phyloP scores from a whole-genome alignment of 805 yeast genomes.

The Starmerella etchellsii region DNA sequence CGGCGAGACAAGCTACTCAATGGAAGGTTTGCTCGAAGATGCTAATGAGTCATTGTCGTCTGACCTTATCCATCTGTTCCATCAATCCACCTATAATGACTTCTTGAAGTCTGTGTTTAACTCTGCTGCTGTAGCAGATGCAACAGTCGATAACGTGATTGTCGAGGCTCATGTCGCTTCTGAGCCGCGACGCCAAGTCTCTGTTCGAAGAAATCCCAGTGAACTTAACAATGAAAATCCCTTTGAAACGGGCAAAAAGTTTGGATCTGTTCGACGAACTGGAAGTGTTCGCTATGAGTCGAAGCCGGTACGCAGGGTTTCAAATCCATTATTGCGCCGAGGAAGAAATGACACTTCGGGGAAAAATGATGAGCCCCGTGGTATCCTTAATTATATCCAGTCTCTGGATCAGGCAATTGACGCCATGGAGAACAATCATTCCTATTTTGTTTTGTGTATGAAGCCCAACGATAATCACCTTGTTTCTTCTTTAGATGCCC shows the following conservation, averaged over 20 bases:
- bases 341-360: slow-evolving; percentile 1
- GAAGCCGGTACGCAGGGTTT: slow-evolving; percentile 8
- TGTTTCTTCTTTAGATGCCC: slow-evolving; percentile 30
- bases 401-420: slow-evolving; percentile 29
- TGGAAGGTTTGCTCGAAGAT: slow-evolving; percentile 39
- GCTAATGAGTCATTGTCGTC: slow-evolving; percentile 39
- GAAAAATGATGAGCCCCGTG: slow-evolving; percentile 3
- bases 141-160: slow-evolving; percentile 26
- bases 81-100: slow-evolving; percentile 29
- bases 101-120: slow-evolving; percentile 28
- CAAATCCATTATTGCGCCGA: slow-evolving; percentile 5
- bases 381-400: slow-evolving; percentile 13
- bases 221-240: neutral
- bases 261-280: slow-evolving; percentile 11
- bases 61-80: slow-evolving; percentile 31
- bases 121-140: slow-evolving; percentile 29
- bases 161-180: slow-evolving; percentile 31
- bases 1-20: slow-evolving; percentile 44
- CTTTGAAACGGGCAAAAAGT: neutral
- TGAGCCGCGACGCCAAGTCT: slow-evolving; percentile 32
- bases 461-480: slow-evolving; percentile 32
- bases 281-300: slow-evolving; percentile 16
- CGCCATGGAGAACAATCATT: slow-evolving; percentile 29
- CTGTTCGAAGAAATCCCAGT: slow-evolving; percentile 19
- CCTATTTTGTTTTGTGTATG: slow-evolving; percentile 32